A percentile compares a stretch with the other conserved stretches of the same genome.
Conservation (phyloP, 164 flowering plant genomes). For the Aristolochia californica region DNA sequence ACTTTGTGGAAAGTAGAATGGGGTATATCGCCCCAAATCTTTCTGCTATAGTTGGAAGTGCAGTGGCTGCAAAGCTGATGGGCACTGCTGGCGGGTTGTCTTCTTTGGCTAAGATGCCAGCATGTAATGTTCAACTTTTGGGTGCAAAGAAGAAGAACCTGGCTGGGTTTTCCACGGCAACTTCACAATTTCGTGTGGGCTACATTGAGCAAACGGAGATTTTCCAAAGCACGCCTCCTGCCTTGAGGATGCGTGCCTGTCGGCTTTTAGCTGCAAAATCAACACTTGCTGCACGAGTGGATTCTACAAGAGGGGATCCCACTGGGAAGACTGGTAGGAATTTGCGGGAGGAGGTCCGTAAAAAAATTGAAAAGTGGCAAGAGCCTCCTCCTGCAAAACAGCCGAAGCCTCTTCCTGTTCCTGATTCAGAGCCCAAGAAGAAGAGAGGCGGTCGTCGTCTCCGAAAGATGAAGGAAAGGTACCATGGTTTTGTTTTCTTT, state of each 20-base stretch:
- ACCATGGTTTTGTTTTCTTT: background rate
- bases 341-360: slow-evolving; percentile 62
- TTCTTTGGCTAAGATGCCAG: slow-evolving; percentile 90
- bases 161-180: slow-evolving; percentile 91
- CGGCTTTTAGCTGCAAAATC: slow-evolving; percentile 79
- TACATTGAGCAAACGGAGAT: slow-evolving; percentile 84
- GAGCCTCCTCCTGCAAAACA: slow-evolving; percentile 97
- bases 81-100: slow-evolving; percentile 96
- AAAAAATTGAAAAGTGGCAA: slow-evolving; percentile 97
- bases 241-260: slow-evolving; percentile 80
- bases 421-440: slow-evolving; percentile 96
- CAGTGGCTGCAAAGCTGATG: slow-evolving; percentile 96
- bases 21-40: slow-evolving; percentile 94
- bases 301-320: slow-evolving; percentile 79
- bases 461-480: slow-evolving; percentile 96
- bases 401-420: slow-evolving; percentile 95
- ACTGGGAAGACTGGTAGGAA: slow-evolving; percentile 66
- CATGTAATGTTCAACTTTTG: slow-evolving; percentile 95
- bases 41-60: slow-evolving; percentile 92
- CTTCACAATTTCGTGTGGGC: slow-evolving; percentile 84
- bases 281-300: slow-evolving; percentile 87
- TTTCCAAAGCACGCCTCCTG: slow-evolving; percentile 79
- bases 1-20: slow-evolving; percentile 93
- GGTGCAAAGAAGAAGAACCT: slow-evolving; percentile 83
- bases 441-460: slow-evolving; percentile 93